A percentile compares a stretch with the other conserved stretches of the same genome.
Conservation (phyloP, 1,139 yeast genomes). For the Hansenula lynferdii region DNA sequence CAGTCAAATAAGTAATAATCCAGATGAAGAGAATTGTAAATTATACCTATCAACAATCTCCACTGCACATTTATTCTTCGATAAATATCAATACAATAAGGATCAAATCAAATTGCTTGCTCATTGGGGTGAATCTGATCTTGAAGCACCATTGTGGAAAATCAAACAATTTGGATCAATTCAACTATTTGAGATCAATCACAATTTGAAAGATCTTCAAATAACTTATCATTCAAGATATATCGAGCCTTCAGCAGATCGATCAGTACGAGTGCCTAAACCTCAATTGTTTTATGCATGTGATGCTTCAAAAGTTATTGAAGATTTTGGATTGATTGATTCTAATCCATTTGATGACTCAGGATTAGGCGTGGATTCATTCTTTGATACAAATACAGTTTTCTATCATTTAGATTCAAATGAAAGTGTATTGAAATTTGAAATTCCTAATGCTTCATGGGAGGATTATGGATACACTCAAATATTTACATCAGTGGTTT, state of each 20-base stretch:
- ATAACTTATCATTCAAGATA: conserved; percentile 48
- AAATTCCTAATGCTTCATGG: conserved; percentile 33
- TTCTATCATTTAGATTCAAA: conserved; percentile 28
- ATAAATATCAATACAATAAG: conserved; percentile 33
- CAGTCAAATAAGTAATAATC: conserved; percentile 7
- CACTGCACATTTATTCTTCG: conserved; percentile 29
- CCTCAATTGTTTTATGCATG: conserved; percentile 49
- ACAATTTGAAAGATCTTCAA: conserved; percentile 21
- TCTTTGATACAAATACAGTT: conserved; percentile 39
- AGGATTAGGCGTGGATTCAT: conserved; percentile 35
- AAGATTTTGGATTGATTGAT: conserved; percentile 18
- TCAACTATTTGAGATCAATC: conserved; percentile 31
- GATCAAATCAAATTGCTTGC: conserved; percentile 19
- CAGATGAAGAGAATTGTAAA: conserved; percentile 26
- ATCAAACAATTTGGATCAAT: conserved; percentile 36
- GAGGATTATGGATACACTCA: conserved; percentile 25
- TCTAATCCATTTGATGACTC: conserved; percentile 31
- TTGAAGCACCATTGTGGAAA: conserved; percentile 44
- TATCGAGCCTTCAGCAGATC: conserved; percentile 30
- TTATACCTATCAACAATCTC: conserved; percentile 24
- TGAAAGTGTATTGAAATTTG: conserved; percentile 12
- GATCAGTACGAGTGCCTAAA: conserved; percentile 23
- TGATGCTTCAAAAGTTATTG: conserved; percentile 24
- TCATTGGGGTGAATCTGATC: conserved; percentile 31
- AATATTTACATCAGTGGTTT: conserved; percentile 25